Evolutionary conservation across 331 rosid species (phyloP).

Genomic region (Ulmus americana): DNA sequence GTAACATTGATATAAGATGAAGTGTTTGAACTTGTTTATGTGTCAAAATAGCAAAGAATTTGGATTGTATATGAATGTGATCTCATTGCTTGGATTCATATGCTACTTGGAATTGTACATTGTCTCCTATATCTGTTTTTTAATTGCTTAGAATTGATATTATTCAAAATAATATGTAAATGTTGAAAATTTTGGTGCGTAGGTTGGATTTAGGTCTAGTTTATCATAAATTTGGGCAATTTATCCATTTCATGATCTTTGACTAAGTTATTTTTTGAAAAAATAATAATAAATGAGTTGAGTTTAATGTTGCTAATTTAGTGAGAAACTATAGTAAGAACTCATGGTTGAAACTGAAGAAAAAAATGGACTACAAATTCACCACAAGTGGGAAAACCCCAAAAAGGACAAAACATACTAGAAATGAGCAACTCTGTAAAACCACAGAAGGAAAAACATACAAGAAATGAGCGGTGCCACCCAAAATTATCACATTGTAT

Average conservation of each 20-base stretch:
- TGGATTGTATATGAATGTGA: conserved; percentile 8
- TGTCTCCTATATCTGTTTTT: not conserved
- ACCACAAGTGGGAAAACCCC: too few species aligned
- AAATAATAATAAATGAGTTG: not conserved
- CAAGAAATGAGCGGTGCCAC: too few species aligned
- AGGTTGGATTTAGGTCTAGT: not conserved
- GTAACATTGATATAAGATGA: not conserved
- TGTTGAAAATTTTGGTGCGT: not conserved
- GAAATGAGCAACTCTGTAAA: too few species aligned
- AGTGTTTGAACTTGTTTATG: conserved; percentile 7
- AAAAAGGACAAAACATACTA: too few species aligned
- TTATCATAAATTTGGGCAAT: too few species aligned
- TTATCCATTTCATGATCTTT: too few species aligned
- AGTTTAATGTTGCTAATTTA: not conserved
- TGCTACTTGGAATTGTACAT: not conserved
- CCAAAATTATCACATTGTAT: too few species aligned
- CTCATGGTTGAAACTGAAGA: not conserved
- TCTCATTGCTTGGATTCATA: conserved; percentile 1
- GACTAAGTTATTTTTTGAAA: not conserved
- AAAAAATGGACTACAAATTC: too few species aligned
- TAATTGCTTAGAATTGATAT: not conserved
- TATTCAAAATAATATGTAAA: not conserved
- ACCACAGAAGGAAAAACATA: too few species aligned
- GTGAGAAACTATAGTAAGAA: not conserved
- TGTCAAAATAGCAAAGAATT: not conserved